Evolutionary conservation across 371 early-diverging fungal species (phyloP).

Genomic region (Nematocida sp.): DNA sequence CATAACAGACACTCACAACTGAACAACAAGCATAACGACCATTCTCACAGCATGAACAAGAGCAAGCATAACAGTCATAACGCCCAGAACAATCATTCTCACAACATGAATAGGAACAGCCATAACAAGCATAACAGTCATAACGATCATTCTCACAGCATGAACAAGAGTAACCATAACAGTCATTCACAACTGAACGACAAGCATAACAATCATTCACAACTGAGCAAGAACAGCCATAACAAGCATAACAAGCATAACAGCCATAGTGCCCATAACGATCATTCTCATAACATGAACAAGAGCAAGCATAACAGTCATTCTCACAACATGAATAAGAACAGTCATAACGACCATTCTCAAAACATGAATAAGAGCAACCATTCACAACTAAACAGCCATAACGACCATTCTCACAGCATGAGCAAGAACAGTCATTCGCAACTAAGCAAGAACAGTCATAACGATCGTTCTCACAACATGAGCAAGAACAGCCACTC

Average conservation of each 20-base stretch:
- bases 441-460: too few species aligned
- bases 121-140: slow-evolving; percentile 1
- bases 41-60: neutral
- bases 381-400: neutral
- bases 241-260: too few species aligned
- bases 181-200: too few species aligned
- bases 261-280: too few species aligned
- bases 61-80: neutral
- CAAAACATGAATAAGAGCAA: neutral
- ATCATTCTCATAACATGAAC: too few species aligned
- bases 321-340: too few species aligned
- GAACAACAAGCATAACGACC: neutral
- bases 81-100: neutral
- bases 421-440: neutral
- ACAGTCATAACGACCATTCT: neutral
- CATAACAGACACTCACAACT: neutral
- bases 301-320: too few species aligned
- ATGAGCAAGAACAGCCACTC: neutral
- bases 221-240: too few species aligned
- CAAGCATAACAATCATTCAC: too few species aligned
- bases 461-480: too few species aligned
- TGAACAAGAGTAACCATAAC: neutral
- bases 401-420: neutral
- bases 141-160: neutral
- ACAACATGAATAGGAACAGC: neutral